A percentile compares a stretch with the other conserved stretches of the same genome.
Evolutionary conservation across 352 stramenopile genomes (phyloP).

Genomic region (Phytophthora quininea): DNA sequence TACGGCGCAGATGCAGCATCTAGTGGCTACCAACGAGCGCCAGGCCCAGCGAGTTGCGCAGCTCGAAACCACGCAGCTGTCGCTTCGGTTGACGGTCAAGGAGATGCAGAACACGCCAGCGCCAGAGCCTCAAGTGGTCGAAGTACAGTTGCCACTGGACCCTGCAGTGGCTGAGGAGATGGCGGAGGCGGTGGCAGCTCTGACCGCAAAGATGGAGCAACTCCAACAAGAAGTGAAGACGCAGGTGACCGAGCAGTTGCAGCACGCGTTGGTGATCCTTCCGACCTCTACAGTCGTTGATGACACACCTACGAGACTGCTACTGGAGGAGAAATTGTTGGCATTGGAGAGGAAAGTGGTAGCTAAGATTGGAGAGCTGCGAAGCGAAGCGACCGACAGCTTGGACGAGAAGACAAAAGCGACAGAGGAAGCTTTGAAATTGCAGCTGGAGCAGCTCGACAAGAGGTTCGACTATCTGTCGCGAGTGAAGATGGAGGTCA

Average conservation of each 20-base stretch:
- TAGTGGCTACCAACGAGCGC: slow-evolving; percentile 43
- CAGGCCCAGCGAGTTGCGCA: slow-evolving; percentile 38
- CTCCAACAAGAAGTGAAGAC: slow-evolving; percentile 31
- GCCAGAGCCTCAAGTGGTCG: slow-evolving; percentile 27
- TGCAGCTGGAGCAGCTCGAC: slow-evolving; percentile 62
- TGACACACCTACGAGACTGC: slow-evolving; percentile 26
- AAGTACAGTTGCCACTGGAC: slow-evolving; percentile 23
- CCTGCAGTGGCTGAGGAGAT: slow-evolving; percentile 18
- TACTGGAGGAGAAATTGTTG: slow-evolving; percentile 31
- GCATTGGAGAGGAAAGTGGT: slow-evolving; percentile 42
- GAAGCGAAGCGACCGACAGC: slow-evolving; percentile 23
- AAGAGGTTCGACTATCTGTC: slow-evolving; percentile 79
- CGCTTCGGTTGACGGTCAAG: slow-evolving; percentile 31
- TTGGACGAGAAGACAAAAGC: slow-evolving; percentile 33
- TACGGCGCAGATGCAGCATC: slow-evolving; percentile 56
- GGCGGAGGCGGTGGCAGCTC: slow-evolving; percentile 15
- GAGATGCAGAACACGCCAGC: slow-evolving; percentile 25
- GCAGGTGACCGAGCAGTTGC: slow-evolving; percentile 29
- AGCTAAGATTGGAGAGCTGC: slow-evolving; percentile 20
- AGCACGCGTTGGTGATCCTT: slow-evolving; percentile 11
- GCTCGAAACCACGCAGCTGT: slow-evolving; percentile 43
- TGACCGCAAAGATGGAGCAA: slow-evolving; percentile 28
- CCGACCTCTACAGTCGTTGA: slow-evolving; percentile 15
- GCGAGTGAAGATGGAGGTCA: slow-evolving; percentile 78
- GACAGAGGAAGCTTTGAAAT: slow-evolving; percentile 53